Evolutionary conservation across 1,284 basidiomycete genomes (phyloP).

Genomic region (Kwoniella shivajii): DNA sequence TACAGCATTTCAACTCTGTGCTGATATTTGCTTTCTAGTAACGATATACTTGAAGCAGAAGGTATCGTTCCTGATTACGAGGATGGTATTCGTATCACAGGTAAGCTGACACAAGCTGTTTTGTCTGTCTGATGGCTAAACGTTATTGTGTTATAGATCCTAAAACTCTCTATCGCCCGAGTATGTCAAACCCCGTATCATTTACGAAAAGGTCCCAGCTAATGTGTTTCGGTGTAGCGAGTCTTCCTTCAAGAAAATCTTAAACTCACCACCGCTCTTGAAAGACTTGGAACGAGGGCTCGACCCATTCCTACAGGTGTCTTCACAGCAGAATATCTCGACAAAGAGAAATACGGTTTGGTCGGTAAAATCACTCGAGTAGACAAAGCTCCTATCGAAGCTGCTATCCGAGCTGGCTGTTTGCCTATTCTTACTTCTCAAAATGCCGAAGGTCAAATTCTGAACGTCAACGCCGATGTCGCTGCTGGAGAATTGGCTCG

Average conservation of each 20-base stretch:
- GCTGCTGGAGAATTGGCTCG: constrained; percentile 94
- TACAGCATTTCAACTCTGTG: not conserved
- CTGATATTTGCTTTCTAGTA: constrained; percentile 52
- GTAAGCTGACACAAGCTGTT: constrained; percentile 55
- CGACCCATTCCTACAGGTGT: constrained; percentile 94
- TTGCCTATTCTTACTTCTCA: constrained; percentile 89
- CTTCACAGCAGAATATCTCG: constrained; percentile 92
- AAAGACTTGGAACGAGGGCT: constrained; percentile 88
- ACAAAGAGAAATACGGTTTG: constrained; percentile 89
- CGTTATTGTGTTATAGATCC: constrained; percentile 65
- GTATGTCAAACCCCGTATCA: constrained; percentile 25
- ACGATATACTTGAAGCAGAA: constrained; percentile 84
- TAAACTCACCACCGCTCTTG: constrained; percentile 84
- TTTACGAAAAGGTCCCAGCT: not conserved
- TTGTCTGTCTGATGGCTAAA: not conserved
- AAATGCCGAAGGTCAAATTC: constrained; percentile 85
- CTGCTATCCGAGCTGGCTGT: constrained; percentile 88
- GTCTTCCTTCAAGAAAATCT: constrained; percentile 95
- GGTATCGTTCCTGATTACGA: constrained; percentile 93
- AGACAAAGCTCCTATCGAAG: constrained; percentile 92
- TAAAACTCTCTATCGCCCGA: constrained; percentile 86
- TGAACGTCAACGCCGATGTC: constrained; percentile 96
- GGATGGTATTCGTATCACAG: constrained; percentile 91
- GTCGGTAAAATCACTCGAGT: constrained; percentile 90
- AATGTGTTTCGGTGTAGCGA: constrained; percentile 51